phyloP scores from a whole-genome alignment of 2,329 filamentous ascomycete genomes.

The Trichophyton verrucosum region DNA sequence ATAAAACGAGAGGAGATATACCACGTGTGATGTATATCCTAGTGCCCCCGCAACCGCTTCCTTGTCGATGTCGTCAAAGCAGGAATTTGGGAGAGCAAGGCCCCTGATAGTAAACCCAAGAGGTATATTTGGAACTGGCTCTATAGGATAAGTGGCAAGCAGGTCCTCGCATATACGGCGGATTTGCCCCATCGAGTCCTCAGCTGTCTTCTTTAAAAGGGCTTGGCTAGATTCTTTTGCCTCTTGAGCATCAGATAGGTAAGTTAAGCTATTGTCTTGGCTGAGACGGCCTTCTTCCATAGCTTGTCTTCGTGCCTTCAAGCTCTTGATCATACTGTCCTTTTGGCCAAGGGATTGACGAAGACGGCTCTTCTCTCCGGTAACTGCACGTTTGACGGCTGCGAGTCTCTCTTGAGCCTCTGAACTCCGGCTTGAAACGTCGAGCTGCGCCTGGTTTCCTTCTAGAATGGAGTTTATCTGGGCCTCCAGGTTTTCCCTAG shows the following conservation, averaged over 20 bases:
- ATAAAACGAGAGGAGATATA: conserved; percentile 69
- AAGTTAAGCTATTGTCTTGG: conserved; percentile 46
- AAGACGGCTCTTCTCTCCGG: conserved; percentile 53
- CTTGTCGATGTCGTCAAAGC: conserved; percentile 54
- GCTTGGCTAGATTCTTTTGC: conserved; percentile 47
- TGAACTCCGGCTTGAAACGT: conserved; percentile 24
- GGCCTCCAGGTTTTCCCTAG: conserved; percentile 57
- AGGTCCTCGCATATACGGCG: conserved; percentile 81
- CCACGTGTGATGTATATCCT: conserved; percentile 64
- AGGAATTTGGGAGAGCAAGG: conserved; percentile 66
- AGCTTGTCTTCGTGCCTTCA: conserved; percentile 51
- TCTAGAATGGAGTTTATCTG: conserved; percentile 54
- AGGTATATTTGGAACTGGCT: conserved; percentile 49
- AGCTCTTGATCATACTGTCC: conserved; percentile 54
- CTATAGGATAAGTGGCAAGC: conserved; percentile 65
- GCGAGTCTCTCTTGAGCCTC: conserved; percentile 30
- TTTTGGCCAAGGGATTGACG: conserved; percentile 50
- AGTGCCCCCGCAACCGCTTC: conserved; percentile 68
- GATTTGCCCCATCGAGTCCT: conserved; percentile 69
- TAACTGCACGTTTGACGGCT: conserved; percentile 40
- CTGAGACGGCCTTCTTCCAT: conserved; percentile 52
- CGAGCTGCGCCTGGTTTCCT: conserved; percentile 24
- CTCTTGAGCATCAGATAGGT: conserved; percentile 49
- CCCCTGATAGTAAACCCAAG: conserved; percentile 75
- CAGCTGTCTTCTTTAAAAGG: conserved; percentile 44